Base-by-base conservation (phyloP, 129 eudicot genomes). In the Artemisia tridentata region DNA sequence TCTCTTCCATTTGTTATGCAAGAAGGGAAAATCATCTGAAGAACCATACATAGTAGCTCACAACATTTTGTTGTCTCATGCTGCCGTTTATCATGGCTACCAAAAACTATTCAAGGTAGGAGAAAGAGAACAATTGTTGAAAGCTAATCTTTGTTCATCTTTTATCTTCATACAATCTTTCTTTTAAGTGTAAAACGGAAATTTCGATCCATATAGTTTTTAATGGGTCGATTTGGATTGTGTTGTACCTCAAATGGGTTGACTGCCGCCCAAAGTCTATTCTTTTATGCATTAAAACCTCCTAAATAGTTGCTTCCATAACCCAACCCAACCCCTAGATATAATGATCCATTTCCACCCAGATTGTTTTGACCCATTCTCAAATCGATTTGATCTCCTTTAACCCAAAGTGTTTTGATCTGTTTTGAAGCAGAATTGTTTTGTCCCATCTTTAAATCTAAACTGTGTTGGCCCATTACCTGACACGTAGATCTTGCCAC, bases 21-120 rank as follows among this genome's bases (percentile, higher is more conserved):
- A 81, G 65, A 78, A 73, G 50, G 99, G 99, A 21, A 83, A 90
- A 75, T 93, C 99, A 2, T 79, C 87, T 3, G 76, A 65, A 17
- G 99, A 93, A 54, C 99, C 99, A 10, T 93, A 93, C 66, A 27
- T 84, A 13, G 99, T 90, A 60, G 99, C 96, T 76, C 99, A 93
- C 80, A 93, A 90, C 69, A 85, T 93, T 31, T 78, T 93, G 7
- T 69, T 89, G 75, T 82, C 99, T 47, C 99, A 93, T 88, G 89
- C 99, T 72, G 75, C 85, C 59, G 93, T 72, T 59, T 90, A 89
- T 79, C 88, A 54, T 61, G 84, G 48, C 49, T 93, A 93, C 84
- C 88, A 86, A 58, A 23, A 59, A 2, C 48, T 76, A 57, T 93
- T 87, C 83, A 90, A 87, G 97, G 99, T 69, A 62, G 45, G 10